phyloP scores from a whole-genome alignment of 2,329 filamentous ascomycete species.

The Phaeosphaeriaceae sp. region DNA sequence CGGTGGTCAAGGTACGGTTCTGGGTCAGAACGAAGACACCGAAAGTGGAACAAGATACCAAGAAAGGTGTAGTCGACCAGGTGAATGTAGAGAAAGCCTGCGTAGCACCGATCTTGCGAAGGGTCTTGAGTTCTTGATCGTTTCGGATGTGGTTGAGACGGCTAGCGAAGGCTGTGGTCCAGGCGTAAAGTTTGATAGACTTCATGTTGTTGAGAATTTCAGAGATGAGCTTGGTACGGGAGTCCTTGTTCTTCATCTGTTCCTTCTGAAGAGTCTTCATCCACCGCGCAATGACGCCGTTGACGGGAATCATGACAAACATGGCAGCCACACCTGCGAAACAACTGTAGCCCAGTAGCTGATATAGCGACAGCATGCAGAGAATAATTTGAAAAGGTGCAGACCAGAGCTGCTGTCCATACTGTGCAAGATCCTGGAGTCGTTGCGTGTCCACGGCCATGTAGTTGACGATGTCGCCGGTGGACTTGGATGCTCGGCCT shows the following conservation, averaged over 20 bases:
- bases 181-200: constrained; percentile 96
- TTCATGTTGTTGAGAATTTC: constrained; percentile 99
- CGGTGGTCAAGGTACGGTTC: constrained; percentile 82
- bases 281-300: constrained; percentile 86
- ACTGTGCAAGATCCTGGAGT: constrained; percentile 92
- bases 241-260: constrained; percentile 99
- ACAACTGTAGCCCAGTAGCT: constrained; percentile 94
- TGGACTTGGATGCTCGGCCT: constrained; percentile 85
- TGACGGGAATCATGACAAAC: constrained; percentile 96
- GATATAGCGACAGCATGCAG: constrained; percentile 95
- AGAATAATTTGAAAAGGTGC: constrained; percentile 95
- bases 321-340: constrained; percentile 93
- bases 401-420: constrained; percentile 94
- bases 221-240: constrained; percentile 89
- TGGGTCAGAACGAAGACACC: constrained; percentile 89
- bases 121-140: constrained; percentile 91
- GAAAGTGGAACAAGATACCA: constrained; percentile 97
- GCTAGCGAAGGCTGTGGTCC: constrained; percentile 96
- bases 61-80: constrained; percentile 96
- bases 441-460: constrained; percentile 99
- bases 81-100: constrained; percentile 97
- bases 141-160: constrained; percentile 96
- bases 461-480: constrained; percentile 98
- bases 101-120: constrained; percentile 93
- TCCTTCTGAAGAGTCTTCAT: constrained; percentile 95